Evolutionary conservation across 2,329 filamentous ascomycete genomes (phyloP), one percentile per base, ranked within the genome.

Genomic region (Zymoseptoria pseudotritici): DNA sequence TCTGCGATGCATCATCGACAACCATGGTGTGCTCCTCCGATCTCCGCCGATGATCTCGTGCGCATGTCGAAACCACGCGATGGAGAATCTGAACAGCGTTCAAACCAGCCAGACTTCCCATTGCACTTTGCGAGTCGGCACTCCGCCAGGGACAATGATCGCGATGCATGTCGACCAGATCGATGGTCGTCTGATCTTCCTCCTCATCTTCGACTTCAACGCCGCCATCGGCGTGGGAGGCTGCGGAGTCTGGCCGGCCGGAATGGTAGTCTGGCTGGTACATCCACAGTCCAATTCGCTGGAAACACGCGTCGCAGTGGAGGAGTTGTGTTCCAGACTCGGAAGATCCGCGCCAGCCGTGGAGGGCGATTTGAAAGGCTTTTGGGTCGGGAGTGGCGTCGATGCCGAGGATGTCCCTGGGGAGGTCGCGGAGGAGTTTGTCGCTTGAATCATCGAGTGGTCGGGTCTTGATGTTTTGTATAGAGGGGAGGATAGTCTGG

Each of bases 201-300:
- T 64, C 63, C 3, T 65, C 64, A 5, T 67, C 61, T 4, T 59
- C 61, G 9, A 86, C 73, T 9, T 86, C 76, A 42, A 77, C 70
- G 42, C 80, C 60, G 20, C 61, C 58, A 9, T 53, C 58, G 4
- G 36, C 36, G 17, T 46, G 13, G 13, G 13, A 46, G 36, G 36
- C 17, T 17, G 36, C 17, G 36, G 59, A 36, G 5, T 20, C 53
- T 29, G 57, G 7, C n/a, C 61, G 63, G 24, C 65, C 52, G 6
- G 63, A 59, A 20, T 60, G 63, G 61, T 74, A 73, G 49, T 82
- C 67, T 84, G 83, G 73, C 87, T 91, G 73, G 73, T 96, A 97
- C 79, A 99, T 88, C 94, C 94, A 99, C 2, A 99, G 80, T 0
- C 94, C 94, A 0, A 97, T 80, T 1, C 92, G 86, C 61, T 94